Percentiles rank a stretch among this genome's conserved stretches.
These are phyloP conservation scores for Porodaedalea pini DNA, from an alignment of 1,284 basidiomycete genomes.

Conservation along the genomic window DNA sequence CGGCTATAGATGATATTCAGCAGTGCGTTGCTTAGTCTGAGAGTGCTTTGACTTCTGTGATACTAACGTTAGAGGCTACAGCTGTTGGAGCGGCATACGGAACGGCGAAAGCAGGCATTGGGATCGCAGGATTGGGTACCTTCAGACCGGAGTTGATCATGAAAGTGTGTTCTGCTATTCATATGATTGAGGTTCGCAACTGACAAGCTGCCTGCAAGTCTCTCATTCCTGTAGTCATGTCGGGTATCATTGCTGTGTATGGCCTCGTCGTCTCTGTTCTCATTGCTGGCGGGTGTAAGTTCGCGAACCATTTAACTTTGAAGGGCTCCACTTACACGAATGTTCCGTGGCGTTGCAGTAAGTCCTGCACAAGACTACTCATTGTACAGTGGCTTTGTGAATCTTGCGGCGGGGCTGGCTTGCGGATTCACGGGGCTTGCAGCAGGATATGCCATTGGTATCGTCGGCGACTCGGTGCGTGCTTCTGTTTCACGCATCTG, in stretches of 20 bases:
- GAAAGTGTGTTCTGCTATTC: slow-evolving; percentile 61
- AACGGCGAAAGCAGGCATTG: slow-evolving; percentile 96
- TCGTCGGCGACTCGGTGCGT: slow-evolving; percentile 93
- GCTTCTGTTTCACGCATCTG: slow-evolving; percentile 40
- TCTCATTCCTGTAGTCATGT: slow-evolving; percentile 61
- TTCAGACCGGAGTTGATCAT: slow-evolving; percentile 97
- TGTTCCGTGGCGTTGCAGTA: slow-evolving; percentile 39
- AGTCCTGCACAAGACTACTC: slow-evolving; percentile 43
- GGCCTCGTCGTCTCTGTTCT: slow-evolving; percentile 92
- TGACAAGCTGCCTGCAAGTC: slow-evolving; percentile 38
- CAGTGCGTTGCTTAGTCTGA: slow-evolving; percentile 49
- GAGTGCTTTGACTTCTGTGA: slow-evolving; percentile 12
- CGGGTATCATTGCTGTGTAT: slow-evolving; percentile 65
- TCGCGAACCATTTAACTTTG: slow-evolving; percentile 12
- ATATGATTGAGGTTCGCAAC: background rate
- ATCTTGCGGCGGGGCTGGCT: slow-evolving; percentile 85
- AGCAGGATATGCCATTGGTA: slow-evolving; percentile 89
- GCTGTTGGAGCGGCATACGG: slow-evolving; percentile 95
- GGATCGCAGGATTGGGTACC: slow-evolving; percentile 92
- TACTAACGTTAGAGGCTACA: slow-evolving; percentile 28
- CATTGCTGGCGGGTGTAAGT: slow-evolving; percentile 71
- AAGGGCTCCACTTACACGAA: background rate
- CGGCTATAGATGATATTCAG: slow-evolving; percentile 76
- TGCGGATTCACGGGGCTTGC: slow-evolving; percentile 88
- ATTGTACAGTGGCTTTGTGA: slow-evolving; percentile 82